Evolutionary conservation across 2,329 filamentous ascomycete genomes (phyloP).

Genomic region (Diaporthe amygdali): DNA sequence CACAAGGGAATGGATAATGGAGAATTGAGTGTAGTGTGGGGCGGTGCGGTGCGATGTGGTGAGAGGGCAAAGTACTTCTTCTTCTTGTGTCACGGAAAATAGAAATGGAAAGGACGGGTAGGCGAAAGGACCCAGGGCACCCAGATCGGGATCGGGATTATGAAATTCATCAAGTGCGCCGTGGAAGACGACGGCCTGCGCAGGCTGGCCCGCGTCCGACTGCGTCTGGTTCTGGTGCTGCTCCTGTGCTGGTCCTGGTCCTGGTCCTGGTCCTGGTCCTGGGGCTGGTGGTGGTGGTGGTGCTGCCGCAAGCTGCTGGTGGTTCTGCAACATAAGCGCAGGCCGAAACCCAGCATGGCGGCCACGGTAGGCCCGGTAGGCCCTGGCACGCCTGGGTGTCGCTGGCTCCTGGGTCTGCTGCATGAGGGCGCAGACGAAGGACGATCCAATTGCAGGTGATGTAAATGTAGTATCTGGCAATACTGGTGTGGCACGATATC

Average conservation of each 20-base stretch:
- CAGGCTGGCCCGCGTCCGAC: background rate
- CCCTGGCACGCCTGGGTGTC: background rate
- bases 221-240: background rate
- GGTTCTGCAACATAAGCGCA: background rate
- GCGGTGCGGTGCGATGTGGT: background rate
- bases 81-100: background rate
- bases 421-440: background rate
- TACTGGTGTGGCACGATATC: background rate
- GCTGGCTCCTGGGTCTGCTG: background rate
- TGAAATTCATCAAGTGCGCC: background rate
- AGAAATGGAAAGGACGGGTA: background rate
- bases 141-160: background rate
- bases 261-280: too few relatives aligned
- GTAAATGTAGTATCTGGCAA: background rate
- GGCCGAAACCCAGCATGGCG: background rate
- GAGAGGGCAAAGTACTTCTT: slow-evolving; percentile 6
- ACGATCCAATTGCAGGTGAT: background rate
- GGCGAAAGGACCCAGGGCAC: background rate
- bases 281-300: too few relatives aligned
- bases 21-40: background rate
- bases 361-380: too few relatives aligned
- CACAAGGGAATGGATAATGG: background rate
- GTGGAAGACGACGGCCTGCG: background rate
- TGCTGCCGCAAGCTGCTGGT: background rate
- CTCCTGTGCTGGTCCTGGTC: background rate